These are phyloP conservation scores for Penicillium oxalicum DNA, from an alignment of 2,329 filamentous ascomycete genomes.

Conservation along the genomic window DNA sequence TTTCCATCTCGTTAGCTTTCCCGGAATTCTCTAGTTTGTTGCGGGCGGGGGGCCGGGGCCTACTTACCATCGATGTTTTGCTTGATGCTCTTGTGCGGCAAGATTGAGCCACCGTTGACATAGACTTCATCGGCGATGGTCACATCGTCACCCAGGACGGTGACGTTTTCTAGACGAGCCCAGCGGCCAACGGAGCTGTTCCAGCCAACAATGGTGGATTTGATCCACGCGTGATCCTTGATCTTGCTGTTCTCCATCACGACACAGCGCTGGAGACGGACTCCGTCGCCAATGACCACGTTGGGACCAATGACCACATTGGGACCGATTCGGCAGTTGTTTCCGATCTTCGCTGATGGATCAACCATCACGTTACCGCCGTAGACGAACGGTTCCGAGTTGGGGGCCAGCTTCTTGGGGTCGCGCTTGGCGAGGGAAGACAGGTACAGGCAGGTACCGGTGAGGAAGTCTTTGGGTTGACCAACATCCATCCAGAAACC, in stretches of 20 bases:
- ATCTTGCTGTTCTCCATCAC: constrained; percentile 84
- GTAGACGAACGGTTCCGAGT: constrained; percentile 72
- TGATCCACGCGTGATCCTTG: constrained; percentile 98
- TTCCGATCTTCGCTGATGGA: constrained; percentile 89
- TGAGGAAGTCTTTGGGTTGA: constrained; percentile 97
- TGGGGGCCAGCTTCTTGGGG: constrained; percentile 72
- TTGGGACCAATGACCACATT: constrained; percentile 95
- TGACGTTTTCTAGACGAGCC: constrained; percentile 95
- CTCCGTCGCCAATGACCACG: constrained; percentile 87
- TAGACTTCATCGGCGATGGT: constrained; percentile 98
- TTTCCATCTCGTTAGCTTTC: constrained; percentile 7
- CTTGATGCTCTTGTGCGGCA: constrained; percentile 99
- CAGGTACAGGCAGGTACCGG: constrained; percentile 92
- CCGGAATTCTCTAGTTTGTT: neutral
- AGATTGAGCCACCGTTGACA: constrained; percentile 90
- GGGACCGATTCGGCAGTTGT: constrained; percentile 95
- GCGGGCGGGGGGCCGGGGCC: neutral
- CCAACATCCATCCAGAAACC: constrained; percentile 99
- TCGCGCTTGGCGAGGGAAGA: constrained; percentile 85
- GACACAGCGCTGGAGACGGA: constrained; percentile 88
- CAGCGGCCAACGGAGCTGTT: constrained; percentile 93
- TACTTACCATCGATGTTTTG: constrained; percentile 77
- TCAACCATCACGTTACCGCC: constrained; percentile 95
- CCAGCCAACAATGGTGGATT: constrained; percentile 98
- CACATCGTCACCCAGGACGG: constrained; percentile 95